Conservation (phyloP, 371 early-diverging fungal genomes). For the Dentiscutata heterogama region DNA sequence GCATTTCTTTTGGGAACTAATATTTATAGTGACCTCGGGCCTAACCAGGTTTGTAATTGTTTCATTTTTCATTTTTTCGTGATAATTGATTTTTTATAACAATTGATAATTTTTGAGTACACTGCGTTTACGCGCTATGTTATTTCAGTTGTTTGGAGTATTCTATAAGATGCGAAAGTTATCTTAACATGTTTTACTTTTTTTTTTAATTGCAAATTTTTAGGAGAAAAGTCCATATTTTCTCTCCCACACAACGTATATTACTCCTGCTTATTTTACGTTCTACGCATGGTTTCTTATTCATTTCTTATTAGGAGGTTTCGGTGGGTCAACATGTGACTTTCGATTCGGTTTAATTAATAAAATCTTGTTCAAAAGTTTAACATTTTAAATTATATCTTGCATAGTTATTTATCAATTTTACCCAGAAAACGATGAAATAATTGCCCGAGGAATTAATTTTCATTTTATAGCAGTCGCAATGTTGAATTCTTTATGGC, state of each 20-base stretch:
- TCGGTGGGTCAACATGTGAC: slow-evolving; percentile 40
- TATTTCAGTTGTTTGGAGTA: background rate
- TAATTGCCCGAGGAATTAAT: slow-evolving; percentile 67
- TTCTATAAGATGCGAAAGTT: background rate
- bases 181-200: background rate
- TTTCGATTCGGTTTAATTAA: background rate
- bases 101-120: background rate
- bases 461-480: slow-evolving; percentile 76
- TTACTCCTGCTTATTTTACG: slow-evolving; percentile 53
- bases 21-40: slow-evolving; percentile 68
- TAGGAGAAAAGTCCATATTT: slow-evolving; percentile 48
- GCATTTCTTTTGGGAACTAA: slow-evolving; percentile 72
- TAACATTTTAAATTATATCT: background rate
- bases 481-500: slow-evolving; percentile 68
- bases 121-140: no score
- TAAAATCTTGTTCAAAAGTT: background rate
- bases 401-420: slow-evolving; percentile 56
- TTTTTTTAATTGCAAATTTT: background rate
- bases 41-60: slow-evolving; percentile 46
- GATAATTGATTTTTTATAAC: no score
- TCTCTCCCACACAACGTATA: slow-evolving; percentile 55
- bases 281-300: slow-evolving; percentile 70
- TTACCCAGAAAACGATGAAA: slow-evolving; percentile 69
- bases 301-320: slow-evolving; percentile 73
- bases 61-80: background rate